Conservation (phyloP, 2,329 filamentous ascomycete species). For the Epichloe gansuensis region DNA sequence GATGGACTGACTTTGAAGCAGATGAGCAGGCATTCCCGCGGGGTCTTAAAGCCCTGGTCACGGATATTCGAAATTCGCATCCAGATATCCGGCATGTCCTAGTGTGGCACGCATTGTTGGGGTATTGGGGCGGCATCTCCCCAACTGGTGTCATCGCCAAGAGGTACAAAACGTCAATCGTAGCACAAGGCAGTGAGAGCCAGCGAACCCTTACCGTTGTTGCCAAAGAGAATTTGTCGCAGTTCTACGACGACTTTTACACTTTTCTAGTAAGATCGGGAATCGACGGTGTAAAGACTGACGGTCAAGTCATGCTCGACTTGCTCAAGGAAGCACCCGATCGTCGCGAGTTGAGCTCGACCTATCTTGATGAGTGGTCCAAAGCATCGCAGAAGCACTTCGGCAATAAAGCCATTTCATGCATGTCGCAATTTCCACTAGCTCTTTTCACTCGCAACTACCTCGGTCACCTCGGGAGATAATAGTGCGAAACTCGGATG, state of each 20-base stretch:
- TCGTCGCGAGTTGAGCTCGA: conserved; percentile 57
- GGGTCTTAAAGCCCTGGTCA: conserved; percentile 61
- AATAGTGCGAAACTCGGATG: conserved; percentile 73
- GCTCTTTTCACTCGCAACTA: conserved; percentile 71
- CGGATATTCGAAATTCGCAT: conserved; percentile 55
- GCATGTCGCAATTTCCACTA: conserved; percentile 87
- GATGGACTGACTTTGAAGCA: conserved; percentile 80
- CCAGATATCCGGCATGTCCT: conserved; percentile 70
- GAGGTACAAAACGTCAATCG: conserved; percentile 62
- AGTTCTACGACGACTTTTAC: conserved; percentile 89
- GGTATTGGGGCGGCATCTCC: conserved; percentile 87
- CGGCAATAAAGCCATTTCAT: conserved; percentile 66
- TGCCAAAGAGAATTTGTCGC: conserved; percentile 57
- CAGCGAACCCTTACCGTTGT: conserved; percentile 47
- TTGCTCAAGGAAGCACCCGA: conserved; percentile 54
- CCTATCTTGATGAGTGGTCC: conserved; percentile 81
- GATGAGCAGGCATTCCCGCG: conserved; percentile 66
- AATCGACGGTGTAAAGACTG: conserved; percentile 82
- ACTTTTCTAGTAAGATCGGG: conserved; percentile 61
- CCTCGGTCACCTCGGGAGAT: conserved; percentile 63
- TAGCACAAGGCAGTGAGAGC: conserved; percentile 44
- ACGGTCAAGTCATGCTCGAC: conserved; percentile 85
- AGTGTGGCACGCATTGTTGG: conserved; percentile 84
- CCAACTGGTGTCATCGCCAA: conserved; percentile 61
- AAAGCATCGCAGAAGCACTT: conserved; percentile 69